Percentiles rank a stretch among this genome's conserved stretches.
Evolutionary conservation across 495 filamentous ascomycete species (phyloP).

Genomic region (Sordaria brevicollis): DNA sequence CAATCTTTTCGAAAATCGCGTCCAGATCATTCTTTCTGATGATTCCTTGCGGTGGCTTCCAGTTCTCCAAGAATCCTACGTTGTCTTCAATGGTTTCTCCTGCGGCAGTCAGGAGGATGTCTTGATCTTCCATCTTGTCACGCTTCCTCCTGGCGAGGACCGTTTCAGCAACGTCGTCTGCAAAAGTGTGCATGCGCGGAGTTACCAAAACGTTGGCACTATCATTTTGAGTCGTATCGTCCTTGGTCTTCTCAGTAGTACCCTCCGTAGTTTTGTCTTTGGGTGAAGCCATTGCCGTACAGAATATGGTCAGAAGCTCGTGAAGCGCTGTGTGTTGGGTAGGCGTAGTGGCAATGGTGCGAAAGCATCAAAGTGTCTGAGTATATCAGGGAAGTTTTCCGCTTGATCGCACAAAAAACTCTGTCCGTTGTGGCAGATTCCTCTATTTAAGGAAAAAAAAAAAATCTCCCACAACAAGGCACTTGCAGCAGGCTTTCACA

Average conservation of each 20-base stretch:
- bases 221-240: neutral
- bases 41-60: neutral
- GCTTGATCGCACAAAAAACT: too few species aligned
- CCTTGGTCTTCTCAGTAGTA: neutral
- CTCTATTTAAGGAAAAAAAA: too few species aligned
- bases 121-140: neutral
- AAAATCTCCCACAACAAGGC: too few species aligned
- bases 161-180: neutral
- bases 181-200: neutral
- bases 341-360: neutral
- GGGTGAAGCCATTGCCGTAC: neutral
- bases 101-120: neutral
- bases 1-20: too few species aligned
- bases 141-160: neutral
- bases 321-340: neutral
- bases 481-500: too few species aligned
- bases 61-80: neutral
- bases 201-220: neutral
- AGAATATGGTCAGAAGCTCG: neutral
- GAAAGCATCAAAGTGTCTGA: too few species aligned
- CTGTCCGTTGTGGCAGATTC: too few species aligned
- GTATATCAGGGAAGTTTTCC: too few species aligned
- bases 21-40: neutral
- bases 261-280: neutral
- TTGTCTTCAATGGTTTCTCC: neutral